Evolutionary conservation across 2,329 filamentous ascomycete species (phyloP).

Genomic region (Balansia obtecta): DNA sequence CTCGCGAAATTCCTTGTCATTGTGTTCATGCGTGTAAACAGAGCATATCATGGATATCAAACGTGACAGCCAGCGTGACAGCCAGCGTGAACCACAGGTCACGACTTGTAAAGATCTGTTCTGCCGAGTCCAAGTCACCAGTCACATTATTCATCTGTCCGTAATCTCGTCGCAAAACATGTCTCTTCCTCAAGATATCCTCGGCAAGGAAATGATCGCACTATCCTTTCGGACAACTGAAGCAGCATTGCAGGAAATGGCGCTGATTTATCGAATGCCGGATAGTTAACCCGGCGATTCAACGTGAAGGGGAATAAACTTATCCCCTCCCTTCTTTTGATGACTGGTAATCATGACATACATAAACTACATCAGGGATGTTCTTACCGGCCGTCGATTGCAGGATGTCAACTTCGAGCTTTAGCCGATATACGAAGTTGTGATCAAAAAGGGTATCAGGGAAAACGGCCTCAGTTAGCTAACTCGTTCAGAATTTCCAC

Average conservation of each 20-base stretch:
- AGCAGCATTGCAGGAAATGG: conserved; percentile 12
- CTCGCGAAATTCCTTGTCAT: conserved; percentile 5
- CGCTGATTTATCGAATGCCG: conserved; percentile 11
- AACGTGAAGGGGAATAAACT: conserved; percentile 9
- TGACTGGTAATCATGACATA: conserved; percentile 8
- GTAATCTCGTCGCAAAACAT: conserved; percentile 11
- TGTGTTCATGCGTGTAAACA: conserved; percentile 7
- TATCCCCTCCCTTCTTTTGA: background rate
- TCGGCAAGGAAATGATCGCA: conserved; percentile 8
- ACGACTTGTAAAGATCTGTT: conserved; percentile 8
- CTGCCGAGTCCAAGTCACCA: conserved; percentile 8
- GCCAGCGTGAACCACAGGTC: conserved; percentile 10
- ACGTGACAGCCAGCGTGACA: conserved; percentile 9
- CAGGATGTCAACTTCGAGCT: conserved; percentile 1
- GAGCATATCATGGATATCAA: conserved; percentile 12
- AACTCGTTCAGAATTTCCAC: conserved; percentile 7
- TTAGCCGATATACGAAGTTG: conserved; percentile 4
- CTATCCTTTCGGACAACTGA: conserved; percentile 9
- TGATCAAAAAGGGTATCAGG: conserved; percentile 8
- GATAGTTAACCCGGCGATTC: conserved; percentile 12
- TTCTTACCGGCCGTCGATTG: conserved; percentile 5
- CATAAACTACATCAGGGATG: conserved; percentile 12
- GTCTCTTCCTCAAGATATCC: conserved; percentile 6
- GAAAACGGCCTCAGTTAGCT: conserved; percentile 6
- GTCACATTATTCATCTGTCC: conserved; percentile 9